Evolutionary conservation across 2,329 filamentous ascomycete species (phyloP), one percentile per base, ranked within the genome.

Genomic region (Rhinocladiella similis): DNA sequence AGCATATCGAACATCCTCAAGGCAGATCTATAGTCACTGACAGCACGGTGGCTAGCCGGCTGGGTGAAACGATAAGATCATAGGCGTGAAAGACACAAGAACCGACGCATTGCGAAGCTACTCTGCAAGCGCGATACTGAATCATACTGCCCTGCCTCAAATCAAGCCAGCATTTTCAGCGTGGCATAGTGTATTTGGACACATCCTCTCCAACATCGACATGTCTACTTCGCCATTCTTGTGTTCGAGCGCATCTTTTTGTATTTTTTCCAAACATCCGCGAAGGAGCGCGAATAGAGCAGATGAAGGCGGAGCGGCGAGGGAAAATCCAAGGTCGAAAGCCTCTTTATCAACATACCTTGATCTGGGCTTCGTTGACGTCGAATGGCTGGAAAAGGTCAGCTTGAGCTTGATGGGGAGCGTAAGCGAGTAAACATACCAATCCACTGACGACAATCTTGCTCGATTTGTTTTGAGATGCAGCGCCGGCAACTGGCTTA

Each of bases 381-480:
- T 99, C 94, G 81, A 88, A 87, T 75, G 94, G 94, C 91, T 97
- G 66, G 33, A 7, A 43, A 22, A 49, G 75, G 10, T 89, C 79
- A 88, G 82, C 61, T 43, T 53, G 2, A 25, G 25, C 35, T 20
- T 14, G 27, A 35, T 35, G 51, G 22, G 1, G 35, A 25, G 38
- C 13, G 35, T 27, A 33, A 18, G 27, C 18, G n/a, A 25, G 22
- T 29, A 33, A 62, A 77, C 91, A 77, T 88, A 97, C 92, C 83
- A 99, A 84, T 81, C 95, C 95, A 87, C 91, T 96, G 78, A 99
- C 93, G 76, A 96, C 90, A 78, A 97, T 93, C 80, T 97, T 97
- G 83, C 91, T 95, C 67, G 95, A 91, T 70, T 85, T 86, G 68
- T 80, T 79, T 60, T 77, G 74, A 64, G 80, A 76, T 56, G 83